Evolutionary conservation across 495 filamentous ascomycete species (phyloP).

Genomic region (Collariella sp.): DNA sequence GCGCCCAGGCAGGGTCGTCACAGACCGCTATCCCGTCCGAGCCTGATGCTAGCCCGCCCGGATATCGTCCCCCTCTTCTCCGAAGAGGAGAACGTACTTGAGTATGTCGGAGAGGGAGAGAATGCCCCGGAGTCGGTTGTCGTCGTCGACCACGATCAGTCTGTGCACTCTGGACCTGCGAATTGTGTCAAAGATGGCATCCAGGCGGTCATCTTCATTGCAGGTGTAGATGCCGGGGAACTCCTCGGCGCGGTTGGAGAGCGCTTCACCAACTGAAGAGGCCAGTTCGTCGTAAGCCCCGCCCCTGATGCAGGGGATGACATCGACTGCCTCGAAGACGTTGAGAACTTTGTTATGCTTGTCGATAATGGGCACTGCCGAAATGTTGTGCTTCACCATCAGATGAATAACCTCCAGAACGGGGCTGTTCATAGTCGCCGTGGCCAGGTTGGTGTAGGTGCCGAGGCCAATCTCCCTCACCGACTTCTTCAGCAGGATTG

Average conservation of each 20-base stretch:
- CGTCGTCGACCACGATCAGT: conserved; percentile 84
- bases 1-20: background rate
- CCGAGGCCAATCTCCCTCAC: conserved; percentile 79
- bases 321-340: conserved; percentile 96
- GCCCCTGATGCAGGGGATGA: conserved; percentile 91
- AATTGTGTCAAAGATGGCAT: conserved; percentile 95
- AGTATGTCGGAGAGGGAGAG: conserved; percentile 95
- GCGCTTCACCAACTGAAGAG: conserved; percentile 78
- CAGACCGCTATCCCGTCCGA: background rate
- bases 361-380: conserved; percentile 89
- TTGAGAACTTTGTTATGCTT: conserved; percentile 76
- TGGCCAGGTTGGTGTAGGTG: conserved; percentile 70
- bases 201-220: conserved; percentile 78
- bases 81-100: conserved; percentile 84
- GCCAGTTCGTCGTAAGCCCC: conserved; percentile 86
- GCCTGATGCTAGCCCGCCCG: conserved; percentile 15
- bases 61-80: conserved; percentile 55
- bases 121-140: conserved; percentile 75
- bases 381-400: conserved; percentile 87
- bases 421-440: conserved; percentile 81
- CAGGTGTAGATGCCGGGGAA: conserved; percentile 97
- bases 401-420: conserved; percentile 95
- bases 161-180: conserved; percentile 89
- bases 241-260: conserved; percentile 81
- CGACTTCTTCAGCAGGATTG: conserved; percentile 79